Evolutionary conservation across 306 rosid species (phyloP).

Genomic region (Fragaria nilgerrensis): DNA sequence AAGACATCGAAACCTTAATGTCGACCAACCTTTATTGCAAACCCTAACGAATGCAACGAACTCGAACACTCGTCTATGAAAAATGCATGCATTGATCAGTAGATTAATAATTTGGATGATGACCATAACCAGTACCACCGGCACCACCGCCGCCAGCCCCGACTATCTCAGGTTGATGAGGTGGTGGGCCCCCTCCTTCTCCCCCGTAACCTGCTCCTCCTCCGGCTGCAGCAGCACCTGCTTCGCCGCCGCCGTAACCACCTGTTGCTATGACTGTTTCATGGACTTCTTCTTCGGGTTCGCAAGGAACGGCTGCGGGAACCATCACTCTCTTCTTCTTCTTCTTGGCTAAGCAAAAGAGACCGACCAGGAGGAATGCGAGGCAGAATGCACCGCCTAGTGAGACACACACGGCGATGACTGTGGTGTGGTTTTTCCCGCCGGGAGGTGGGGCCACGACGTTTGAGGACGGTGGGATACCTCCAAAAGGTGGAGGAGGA

Average conservation of each 20-base stretch:
- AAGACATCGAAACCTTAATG: background rate
- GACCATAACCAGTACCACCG: slow-evolving; percentile 7
- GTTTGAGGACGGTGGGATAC: slow-evolving; percentile 28
- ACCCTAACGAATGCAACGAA: slow-evolving; percentile 9
- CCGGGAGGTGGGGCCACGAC: slow-evolving; percentile 29
- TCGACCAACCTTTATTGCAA: slow-evolving; percentile 11
- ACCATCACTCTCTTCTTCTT: slow-evolving; percentile 39
- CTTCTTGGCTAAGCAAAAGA: slow-evolving; percentile 46
- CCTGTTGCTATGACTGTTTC: background rate
- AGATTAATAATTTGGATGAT: slow-evolving; percentile 9
- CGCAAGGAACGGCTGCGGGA: slow-evolving; percentile 33
- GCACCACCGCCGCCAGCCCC: slow-evolving; percentile 6
- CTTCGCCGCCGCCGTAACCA: background rate
- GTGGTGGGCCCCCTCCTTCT: slow-evolving; percentile 1
- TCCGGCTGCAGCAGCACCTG: background rate
- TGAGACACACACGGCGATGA: slow-evolving; percentile 52
- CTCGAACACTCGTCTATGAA: slow-evolving; percentile 1
- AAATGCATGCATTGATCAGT: background rate
- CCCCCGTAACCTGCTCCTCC: slow-evolving; percentile 4
- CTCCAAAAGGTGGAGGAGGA: slow-evolving; percentile 21
- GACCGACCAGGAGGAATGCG: slow-evolving; percentile 44
- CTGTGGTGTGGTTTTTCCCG: slow-evolving; percentile 39
- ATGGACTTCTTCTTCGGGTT: slow-evolving; percentile 17
- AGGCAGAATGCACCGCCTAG: slow-evolving; percentile 40
- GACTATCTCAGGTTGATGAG: background rate